A percentile compares a stretch with the other conserved stretches of the same genome.
These are phyloP conservation scores for Saccharomycopsis babjevae DNA, from an alignment of 805 yeast genomes.

Conservation along the genomic window DNA sequence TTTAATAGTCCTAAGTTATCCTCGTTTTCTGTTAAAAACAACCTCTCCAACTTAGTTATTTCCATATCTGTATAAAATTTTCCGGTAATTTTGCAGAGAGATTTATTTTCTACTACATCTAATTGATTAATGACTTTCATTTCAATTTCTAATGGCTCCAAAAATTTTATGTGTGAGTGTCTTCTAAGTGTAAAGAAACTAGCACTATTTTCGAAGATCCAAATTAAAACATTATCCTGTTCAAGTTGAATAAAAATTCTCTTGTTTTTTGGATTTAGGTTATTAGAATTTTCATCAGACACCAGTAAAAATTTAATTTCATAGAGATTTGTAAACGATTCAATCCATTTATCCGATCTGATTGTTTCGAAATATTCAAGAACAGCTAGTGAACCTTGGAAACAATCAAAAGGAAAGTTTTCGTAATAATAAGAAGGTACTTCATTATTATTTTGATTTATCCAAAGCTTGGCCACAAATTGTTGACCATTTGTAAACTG, in stretches of 20 bases:
- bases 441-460: neutral
- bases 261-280: neutral
- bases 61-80: neutral
- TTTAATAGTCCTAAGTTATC: neutral
- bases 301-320: neutral
- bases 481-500: conserved; percentile 10
- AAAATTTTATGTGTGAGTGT: neutral
- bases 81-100: neutral
- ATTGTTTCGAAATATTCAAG: conserved; percentile 1
- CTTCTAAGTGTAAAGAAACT: neutral
- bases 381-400: neutral
- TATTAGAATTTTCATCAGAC: neutral
- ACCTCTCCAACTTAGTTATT: neutral
- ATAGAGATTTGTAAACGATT: neutral
- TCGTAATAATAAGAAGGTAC: neutral
- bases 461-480: conserved; percentile 6
- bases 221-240: neutral
- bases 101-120: neutral
- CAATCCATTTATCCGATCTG: neutral
- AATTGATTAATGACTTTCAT: neutral
- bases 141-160: neutral
- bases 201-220: neutral
- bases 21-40: neutral
- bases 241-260: neutral
- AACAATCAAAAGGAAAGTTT: conserved; percentile 3